Conservation (phyloP, 1,284 basidiomycete genomes). For the Ustilago shanxiensis region DNA sequence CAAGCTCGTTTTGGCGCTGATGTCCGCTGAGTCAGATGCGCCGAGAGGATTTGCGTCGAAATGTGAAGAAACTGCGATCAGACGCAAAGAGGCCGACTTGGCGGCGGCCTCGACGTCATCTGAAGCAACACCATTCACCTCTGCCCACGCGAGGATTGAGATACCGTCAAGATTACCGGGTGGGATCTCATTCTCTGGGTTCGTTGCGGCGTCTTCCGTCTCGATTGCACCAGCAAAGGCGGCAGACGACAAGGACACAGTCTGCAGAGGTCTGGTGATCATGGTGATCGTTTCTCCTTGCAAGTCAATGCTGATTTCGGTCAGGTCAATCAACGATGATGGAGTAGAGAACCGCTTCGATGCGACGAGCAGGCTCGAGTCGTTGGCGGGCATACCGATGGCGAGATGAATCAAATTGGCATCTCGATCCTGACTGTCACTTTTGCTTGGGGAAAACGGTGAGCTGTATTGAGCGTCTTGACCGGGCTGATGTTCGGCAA, state of each 20-base stretch:
- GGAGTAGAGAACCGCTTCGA: constrained; percentile 18
- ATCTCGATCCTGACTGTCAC: background rate
- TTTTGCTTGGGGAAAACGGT: constrained; percentile 5
- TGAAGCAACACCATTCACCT: constrained; percentile 9
- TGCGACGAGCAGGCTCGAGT: constrained; percentile 34
- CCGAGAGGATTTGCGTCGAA: background rate
- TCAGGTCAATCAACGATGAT: constrained; percentile 25
- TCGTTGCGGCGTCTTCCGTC: background rate
- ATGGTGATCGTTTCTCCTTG: constrained; percentile 30
- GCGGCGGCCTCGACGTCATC: background rate
- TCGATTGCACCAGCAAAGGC: background rate
- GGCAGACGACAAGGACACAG: constrained; percentile 18
- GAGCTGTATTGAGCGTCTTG: constrained; percentile 4
- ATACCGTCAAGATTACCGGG: background rate
- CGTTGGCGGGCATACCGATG: constrained; percentile 45
- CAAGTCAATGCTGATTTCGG: constrained; percentile 42
- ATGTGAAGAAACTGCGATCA: constrained; percentile 29
- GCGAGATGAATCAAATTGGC: constrained; percentile 36
- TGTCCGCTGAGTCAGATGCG: background rate
- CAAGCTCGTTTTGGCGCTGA: background rate
- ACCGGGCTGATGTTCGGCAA: constrained; percentile 4
- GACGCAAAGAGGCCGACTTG: constrained; percentile 16
- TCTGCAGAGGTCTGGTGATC: constrained; percentile 45
- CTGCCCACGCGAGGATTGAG: constrained; percentile 33
- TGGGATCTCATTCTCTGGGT: background rate